Evolutionary conservation across 345 rosid genomes (phyloP), one percentile per base, ranked within the genome.

Genomic region (Salix viminalis): DNA sequence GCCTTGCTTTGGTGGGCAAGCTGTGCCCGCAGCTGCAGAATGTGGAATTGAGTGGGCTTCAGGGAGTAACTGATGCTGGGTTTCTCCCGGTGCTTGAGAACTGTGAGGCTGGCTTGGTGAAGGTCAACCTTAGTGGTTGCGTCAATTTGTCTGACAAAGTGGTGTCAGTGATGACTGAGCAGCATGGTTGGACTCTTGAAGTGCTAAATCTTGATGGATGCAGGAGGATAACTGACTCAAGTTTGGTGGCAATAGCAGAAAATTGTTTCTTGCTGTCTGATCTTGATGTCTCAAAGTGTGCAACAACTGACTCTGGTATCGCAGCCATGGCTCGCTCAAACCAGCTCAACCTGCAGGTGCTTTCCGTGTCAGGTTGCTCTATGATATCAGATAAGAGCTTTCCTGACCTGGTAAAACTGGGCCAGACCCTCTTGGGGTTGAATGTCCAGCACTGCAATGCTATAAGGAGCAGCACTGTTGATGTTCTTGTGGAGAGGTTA

Each of bases 1-100:
- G 86, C 84, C 80, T 96, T 75, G 84, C 88, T 67, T 82, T 85
- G n/a, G 71, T 96, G 72, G 97, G 92, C 10, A 91, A 90, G 79
- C 44, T 92, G 71, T 96, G 98, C 84, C 90, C 95, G n/a, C 86
- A 83, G 48, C 78, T 96, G 69, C 89, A 89, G 83, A 74, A 91
- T 52, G 48, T 94, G 58, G 97, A 88, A n/a, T 81, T 96, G 36
- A 82, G 78, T 34, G 94, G 97, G 26, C 95, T 93, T 70, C 84
- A 75, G 78, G 91, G 83, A 16, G 76, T 94, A 24, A 92, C 97
- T 60, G 97, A 96, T 83, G 83, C 88, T 52, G 95, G 99, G 16
- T 73, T 92, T 70, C 77, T 88, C 77, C 85, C 87, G 46, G 79
- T 92, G 19, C 67, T 90, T 28, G 81, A 86, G 81, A 88, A 65